Percentiles rank a stretch among this genome's conserved stretches.
These are phyloP conservation scores for Entamoeba invadens DNA, from an alignment of 208 protist species.

Conservation along the genomic window DNA sequence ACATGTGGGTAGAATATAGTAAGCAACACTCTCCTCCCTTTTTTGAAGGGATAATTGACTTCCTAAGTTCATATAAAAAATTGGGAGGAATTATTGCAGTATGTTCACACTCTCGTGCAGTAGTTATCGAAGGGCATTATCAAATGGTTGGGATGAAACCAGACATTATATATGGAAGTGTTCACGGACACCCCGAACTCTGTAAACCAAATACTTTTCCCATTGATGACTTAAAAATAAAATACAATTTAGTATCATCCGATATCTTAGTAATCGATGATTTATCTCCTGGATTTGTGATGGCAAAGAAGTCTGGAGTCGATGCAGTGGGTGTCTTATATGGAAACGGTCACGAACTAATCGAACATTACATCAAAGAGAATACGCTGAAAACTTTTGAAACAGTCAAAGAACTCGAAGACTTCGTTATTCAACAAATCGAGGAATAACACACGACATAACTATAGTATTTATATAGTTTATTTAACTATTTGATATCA, in stretches of 20 bases:
- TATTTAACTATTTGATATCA: too few species aligned
- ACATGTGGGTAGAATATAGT: neutral
- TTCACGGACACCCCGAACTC: neutral
- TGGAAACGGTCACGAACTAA: neutral
- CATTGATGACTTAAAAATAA: neutral
- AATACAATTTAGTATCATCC: neutral
- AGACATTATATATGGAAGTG: neutral
- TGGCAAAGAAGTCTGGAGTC: neutral
- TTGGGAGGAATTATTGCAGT: neutral
- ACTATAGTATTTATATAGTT: too few species aligned
- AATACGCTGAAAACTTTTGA: too few species aligned
- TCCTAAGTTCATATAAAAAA: neutral
- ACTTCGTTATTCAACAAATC: too few species aligned
- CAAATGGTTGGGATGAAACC: neutral
- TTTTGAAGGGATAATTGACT: neutral
- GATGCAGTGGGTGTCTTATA: neutral
- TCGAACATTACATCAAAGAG: neutral
- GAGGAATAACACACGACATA: too few species aligned
- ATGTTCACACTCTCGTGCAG: neutral
- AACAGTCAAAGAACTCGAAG: too few species aligned
- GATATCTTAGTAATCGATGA: neutral
- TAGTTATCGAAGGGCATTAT: neutral
- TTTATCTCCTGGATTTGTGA: neutral
- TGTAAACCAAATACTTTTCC: neutral
- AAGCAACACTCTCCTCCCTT: neutral